Evolutionary conservation across 495 filamentous ascomycete species (phyloP).

Genomic region (Xylaria sp.): DNA sequence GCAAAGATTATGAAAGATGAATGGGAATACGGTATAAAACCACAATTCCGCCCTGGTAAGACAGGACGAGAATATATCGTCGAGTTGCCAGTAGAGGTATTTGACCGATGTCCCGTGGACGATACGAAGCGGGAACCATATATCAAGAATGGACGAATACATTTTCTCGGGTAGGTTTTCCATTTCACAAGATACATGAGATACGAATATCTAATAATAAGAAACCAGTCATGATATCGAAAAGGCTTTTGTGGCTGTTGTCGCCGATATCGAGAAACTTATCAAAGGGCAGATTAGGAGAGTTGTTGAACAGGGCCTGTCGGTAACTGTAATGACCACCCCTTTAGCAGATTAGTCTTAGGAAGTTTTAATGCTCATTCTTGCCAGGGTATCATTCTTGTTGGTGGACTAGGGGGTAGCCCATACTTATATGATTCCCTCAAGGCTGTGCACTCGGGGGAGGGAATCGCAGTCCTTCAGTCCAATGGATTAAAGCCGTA

Average conservation of each 20-base stretch:
- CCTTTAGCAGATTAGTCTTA: not conserved
- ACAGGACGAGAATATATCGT: conserved; percentile 25
- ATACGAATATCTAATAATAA: not conserved
- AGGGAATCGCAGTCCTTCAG: conserved; percentile 15
- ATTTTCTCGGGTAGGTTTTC: conserved; percentile 23
- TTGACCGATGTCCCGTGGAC: not conserved
- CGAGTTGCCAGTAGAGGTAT: conserved; percentile 28
- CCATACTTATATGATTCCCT: conserved; percentile 34
- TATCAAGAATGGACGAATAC: conserved; percentile 27
- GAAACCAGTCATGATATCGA: conserved; percentile 17
- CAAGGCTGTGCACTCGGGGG: conserved; percentile 8
- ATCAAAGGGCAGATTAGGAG: conserved; percentile 20
- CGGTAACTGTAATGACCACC: conserved; percentile 9
- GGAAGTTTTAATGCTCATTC: not conserved
- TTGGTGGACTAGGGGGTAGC: conserved; percentile 37
- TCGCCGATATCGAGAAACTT: conserved; percentile 19
- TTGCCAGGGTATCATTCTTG: conserved; percentile 35
- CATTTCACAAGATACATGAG: not conserved
- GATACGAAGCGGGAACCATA: conserved; percentile 26
- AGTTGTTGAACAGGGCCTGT: not conserved
- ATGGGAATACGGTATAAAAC: conserved; percentile 39
- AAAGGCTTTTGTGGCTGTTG: conserved; percentile 14
- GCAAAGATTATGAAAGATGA: conserved; percentile 34
- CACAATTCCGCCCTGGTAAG: conserved; percentile 27
- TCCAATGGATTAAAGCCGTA: conserved; percentile 26